phyloP scores from a whole-genome alignment of 106 monocot species.

The Dioscorea zingiberensis region DNA sequence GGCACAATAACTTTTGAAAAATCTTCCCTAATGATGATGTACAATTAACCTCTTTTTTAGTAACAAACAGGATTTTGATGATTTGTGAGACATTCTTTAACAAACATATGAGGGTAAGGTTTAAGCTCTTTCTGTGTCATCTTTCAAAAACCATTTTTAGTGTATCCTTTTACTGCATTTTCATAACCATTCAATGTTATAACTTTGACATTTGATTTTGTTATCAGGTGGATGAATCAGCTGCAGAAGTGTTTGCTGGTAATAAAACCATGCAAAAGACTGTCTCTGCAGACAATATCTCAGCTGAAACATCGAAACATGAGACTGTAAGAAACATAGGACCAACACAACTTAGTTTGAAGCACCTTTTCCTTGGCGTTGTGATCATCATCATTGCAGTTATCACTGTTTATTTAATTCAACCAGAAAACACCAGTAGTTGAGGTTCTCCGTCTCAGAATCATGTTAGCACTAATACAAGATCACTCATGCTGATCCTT shows the following conservation, averaged over 20 bases:
- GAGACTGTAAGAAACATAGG: constrained; percentile 6
- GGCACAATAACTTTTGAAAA: background rate
- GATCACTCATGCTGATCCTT: too few relatives aligned
- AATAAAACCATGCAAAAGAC: background rate
- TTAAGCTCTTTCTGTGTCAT: too few relatives aligned
- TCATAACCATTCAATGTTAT: too few relatives aligned
- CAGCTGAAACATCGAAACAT: background rate
- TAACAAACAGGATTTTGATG: too few relatives aligned
- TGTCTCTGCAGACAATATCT: background rate
- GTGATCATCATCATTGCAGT: background rate
- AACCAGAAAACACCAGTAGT: background rate
- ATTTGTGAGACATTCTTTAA: too few relatives aligned
- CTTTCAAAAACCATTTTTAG: too few relatives aligned
- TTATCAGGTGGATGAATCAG: constrained; percentile 2
- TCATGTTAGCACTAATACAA: too few relatives aligned
- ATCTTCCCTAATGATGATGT: too few relatives aligned
- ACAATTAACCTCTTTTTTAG: background rate
- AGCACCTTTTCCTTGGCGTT: background rate
- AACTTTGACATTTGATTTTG: too few relatives aligned
- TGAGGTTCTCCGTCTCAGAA: too few relatives aligned
- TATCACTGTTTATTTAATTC: background rate
- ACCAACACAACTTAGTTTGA: background rate
- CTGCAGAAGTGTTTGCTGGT: background rate
- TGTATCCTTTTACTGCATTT: too few relatives aligned
- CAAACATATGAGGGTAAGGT: too few relatives aligned